A percentile compares a stretch with the other conserved stretches of the same genome.
Evolutionary conservation across 257 asterid species (phyloP).

Genomic region (Solanum appendiculatum): DNA sequence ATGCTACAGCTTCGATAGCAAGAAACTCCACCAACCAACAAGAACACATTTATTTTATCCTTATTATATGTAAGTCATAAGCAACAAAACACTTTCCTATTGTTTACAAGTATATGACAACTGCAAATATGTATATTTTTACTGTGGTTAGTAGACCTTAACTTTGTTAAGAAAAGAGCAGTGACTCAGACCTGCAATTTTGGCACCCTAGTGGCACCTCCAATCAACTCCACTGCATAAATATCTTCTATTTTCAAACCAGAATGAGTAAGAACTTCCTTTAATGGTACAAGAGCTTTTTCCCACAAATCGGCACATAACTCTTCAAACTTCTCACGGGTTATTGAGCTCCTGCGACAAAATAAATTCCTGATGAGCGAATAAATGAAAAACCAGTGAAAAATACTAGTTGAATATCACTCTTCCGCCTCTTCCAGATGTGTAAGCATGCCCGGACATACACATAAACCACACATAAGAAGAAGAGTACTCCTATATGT

Average conservation of each 20-base stretch:
- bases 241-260: conserved; percentile 69
- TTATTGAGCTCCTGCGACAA: conserved; percentile 72
- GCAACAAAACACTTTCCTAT: not conserved
- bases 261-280: conserved; percentile 66
- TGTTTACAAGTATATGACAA: not conserved
- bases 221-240: conserved; percentile 93
- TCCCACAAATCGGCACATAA: conserved; percentile 89
- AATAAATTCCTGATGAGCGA: not conserved
- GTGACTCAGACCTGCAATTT: conserved; percentile 69
- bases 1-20: not conserved
- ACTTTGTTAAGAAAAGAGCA: not conserved
- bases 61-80: not conserved
- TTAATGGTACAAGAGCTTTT: conserved; percentile 71
- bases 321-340: conserved; percentile 95
- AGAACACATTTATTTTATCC: not conserved
- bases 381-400: not conserved
- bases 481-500: not conserved
- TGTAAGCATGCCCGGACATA: not conserved
- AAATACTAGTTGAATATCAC: not conserved
- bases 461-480: not conserved
- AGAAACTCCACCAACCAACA: not conserved
- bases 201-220: conserved; percentile 99
- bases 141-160: not conserved
- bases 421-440: not conserved
- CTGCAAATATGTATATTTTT: not conserved